These are phyloP conservation scores for Diaporthe humulicola DNA, from an alignment of 2,329 filamentous ascomycete genomes.

Conservation along the genomic window DNA sequence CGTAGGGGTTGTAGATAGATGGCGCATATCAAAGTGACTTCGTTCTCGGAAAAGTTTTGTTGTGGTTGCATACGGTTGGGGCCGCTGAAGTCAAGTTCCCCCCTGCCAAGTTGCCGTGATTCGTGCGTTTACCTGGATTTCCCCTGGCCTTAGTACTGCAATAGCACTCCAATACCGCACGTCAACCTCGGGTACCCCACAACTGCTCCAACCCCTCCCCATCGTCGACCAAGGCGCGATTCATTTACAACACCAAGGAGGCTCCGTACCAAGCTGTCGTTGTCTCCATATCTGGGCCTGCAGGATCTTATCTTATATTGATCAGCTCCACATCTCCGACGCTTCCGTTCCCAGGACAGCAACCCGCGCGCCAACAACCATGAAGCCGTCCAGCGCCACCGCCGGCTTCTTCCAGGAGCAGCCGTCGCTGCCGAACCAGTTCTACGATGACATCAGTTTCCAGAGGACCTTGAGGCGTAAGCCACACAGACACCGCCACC, in stretches of 20 bases:
- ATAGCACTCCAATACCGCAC: neutral
- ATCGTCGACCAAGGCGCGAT: neutral
- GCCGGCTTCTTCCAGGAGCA: conserved; percentile 69
- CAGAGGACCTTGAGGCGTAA: conserved; percentile 65
- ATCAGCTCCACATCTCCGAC: neutral
- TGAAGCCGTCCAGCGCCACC: conserved; percentile 60
- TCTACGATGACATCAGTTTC: conserved; percentile 66
- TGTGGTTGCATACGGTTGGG: neutral
- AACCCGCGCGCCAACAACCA: conserved; percentile 41
- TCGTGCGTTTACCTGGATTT: conserved; percentile 1
- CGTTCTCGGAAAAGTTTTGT: neutral
- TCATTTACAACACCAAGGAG: neutral
- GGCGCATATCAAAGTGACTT: neutral
- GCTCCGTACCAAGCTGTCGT: neutral
- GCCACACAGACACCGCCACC: conserved; percentile 42
- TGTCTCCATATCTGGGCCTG: conserved; percentile 4
- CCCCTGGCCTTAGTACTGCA: conserved; percentile 8
- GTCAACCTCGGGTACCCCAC: conserved; percentile 17
- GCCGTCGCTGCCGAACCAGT: conserved; percentile 67
- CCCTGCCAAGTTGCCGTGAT: conserved; percentile 19
- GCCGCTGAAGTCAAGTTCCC: neutral
- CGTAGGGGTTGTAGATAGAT: conserved; percentile 3
- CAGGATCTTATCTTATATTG: conserved; percentile 10
- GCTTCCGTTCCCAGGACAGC: neutral
- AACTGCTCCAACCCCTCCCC: neutral